A percentile compares a stretch with the other conserved stretches of the same genome.
Evolutionary conservation across 2,329 filamentous ascomycete species (phyloP).

Genomic region (Fusarium brevicatenulatum): DNA sequence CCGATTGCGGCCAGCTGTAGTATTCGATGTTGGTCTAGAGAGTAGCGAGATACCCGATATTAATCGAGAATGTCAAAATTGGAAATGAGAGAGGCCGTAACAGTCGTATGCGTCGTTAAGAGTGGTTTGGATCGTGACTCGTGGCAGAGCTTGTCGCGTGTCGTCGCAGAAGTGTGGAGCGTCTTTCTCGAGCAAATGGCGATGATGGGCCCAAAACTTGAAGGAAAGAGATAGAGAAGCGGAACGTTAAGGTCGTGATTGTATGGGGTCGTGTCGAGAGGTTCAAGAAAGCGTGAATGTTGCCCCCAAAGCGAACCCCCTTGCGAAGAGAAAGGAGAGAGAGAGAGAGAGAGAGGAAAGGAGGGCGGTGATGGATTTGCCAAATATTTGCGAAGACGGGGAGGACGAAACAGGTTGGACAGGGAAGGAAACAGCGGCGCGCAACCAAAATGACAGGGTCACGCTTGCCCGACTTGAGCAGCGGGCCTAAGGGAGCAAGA

Average conservation of each 20-base stretch:
- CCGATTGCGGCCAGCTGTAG: constrained; percentile 4
- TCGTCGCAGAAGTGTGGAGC: constrained; percentile 39
- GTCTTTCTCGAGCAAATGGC: constrained; percentile 20
- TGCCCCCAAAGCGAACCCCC: constrained; percentile 32
- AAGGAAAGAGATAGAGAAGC: constrained; percentile 17
- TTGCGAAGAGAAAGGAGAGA: constrained; percentile 20
- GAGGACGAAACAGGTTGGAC: constrained; percentile 7
- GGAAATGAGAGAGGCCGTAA: constrained; percentile 40
- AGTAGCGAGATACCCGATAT: background rate
- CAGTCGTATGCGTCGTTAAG: constrained; percentile 45
- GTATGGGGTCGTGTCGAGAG: constrained; percentile 31
- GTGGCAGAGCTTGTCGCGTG: constrained; percentile 35
- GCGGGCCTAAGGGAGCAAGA: background rate
- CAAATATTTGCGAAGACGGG: constrained; percentile 34
- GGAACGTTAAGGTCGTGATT: constrained; percentile 9
- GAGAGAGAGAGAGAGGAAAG: constrained; percentile 2
- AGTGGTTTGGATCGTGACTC: constrained; percentile 33
- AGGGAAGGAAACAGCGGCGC: constrained; percentile 28
- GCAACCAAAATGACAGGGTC: constrained; percentile 36
- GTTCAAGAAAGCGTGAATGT: constrained; percentile 26
- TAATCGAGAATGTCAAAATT: constrained; percentile 7
- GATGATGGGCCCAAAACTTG: constrained; percentile 15
- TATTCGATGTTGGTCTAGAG: constrained; percentile 9
- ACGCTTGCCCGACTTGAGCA: constrained; percentile 35
- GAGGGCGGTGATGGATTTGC: constrained; percentile 27